Evolutionary conservation across 345 rosid genomes (phyloP).

Genomic region (Viola odorata): DNA sequence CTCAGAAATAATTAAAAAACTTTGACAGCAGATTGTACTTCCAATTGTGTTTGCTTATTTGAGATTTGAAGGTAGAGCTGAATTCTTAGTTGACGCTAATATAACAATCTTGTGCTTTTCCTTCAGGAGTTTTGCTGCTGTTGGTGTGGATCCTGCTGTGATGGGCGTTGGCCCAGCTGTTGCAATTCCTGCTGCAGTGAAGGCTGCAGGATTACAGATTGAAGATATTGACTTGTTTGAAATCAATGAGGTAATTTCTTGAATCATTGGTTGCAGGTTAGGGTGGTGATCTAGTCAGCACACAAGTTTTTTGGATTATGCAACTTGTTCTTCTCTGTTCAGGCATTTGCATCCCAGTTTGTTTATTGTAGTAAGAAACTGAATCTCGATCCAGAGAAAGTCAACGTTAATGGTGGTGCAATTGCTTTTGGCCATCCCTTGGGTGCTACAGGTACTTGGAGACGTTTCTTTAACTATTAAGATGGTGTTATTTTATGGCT

Average conservation of each 20-base stretch:
- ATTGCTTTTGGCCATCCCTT: slow-evolving; percentile 93
- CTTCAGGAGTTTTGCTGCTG: slow-evolving; percentile 87
- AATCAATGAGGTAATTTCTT: slow-evolving; percentile 68
- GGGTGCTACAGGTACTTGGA: slow-evolving; percentile 75
- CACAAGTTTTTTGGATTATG: neutral
- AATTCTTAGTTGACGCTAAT: neutral
- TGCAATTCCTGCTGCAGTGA: slow-evolving; percentile 91
- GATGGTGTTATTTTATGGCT: slow-evolving; percentile 3
- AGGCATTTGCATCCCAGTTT: slow-evolving; percentile 98
- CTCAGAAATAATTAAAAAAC: neutral
- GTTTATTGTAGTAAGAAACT: slow-evolving; percentile 78
- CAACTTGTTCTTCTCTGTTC: slow-evolving; percentile 11
- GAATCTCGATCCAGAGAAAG: slow-evolving; percentile 60
- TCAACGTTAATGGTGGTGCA: slow-evolving; percentile 96
- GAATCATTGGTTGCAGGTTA: too few species aligned
- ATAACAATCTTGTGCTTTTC: slow-evolving; percentile 5
- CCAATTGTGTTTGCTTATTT: too few species aligned
- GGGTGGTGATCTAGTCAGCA: neutral
- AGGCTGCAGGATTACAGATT: slow-evolving; percentile 67
- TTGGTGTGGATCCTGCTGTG: slow-evolving; percentile 92
- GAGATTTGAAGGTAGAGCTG: too few species aligned
- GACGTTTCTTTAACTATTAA: neutral
- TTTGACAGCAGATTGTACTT: too few species aligned
- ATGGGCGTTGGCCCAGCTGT: slow-evolving; percentile 94
- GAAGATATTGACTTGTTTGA: slow-evolving; percentile 72